A percentile compares a stretch with the other conserved stretches of the same genome.
These are phyloP conservation scores for Sabuloglossum arenarium DNA, from an alignment of 495 filamentous ascomycete genomes.

Conservation along the genomic window DNA sequence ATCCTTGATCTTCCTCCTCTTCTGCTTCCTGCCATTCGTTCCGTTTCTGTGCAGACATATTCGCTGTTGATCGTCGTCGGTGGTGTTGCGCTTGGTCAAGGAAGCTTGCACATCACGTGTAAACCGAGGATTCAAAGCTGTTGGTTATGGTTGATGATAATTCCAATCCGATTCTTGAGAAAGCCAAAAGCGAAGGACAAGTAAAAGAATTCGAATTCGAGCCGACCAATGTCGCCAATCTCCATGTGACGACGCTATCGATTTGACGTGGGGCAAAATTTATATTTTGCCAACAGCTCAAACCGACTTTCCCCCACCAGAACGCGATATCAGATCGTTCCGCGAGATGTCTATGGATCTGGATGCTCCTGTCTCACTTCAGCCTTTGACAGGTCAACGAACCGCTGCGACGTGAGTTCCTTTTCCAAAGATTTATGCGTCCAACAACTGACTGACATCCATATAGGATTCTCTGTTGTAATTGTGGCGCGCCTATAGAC, in stretches of 20 bases:
- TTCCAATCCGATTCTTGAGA: too few relatives aligned
- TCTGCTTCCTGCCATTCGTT: constrained; percentile 4
- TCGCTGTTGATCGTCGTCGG: background rate
- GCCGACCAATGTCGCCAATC: background rate
- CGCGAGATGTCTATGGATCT: constrained; percentile 45
- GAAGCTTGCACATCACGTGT: background rate
- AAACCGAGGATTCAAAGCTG: too few relatives aligned
- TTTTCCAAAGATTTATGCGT: constrained; percentile 8
- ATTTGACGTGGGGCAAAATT: background rate
- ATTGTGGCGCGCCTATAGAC: constrained; percentile 85
- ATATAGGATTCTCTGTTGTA: constrained; percentile 72
- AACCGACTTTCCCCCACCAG: background rate
- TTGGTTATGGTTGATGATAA: too few relatives aligned
- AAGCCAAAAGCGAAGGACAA: background rate
- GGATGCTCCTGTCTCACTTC: constrained; percentile 38
- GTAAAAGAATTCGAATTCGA: background rate
- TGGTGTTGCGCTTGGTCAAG: background rate
- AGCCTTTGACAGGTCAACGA: constrained; percentile 23
- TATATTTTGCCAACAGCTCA: background rate
- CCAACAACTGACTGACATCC: constrained; percentile 5
- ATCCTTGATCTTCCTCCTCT: background rate
- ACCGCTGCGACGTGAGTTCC: constrained; percentile 37
- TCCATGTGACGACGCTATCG: background rate
- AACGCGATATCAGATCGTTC: background rate
- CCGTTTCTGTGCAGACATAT: background rate